Evolutionary conservation across 1,284 basidiomycete genomes (phyloP), one percentile per base, ranked within the genome.

Genomic region (Cystobasidium pallidum): DNA sequence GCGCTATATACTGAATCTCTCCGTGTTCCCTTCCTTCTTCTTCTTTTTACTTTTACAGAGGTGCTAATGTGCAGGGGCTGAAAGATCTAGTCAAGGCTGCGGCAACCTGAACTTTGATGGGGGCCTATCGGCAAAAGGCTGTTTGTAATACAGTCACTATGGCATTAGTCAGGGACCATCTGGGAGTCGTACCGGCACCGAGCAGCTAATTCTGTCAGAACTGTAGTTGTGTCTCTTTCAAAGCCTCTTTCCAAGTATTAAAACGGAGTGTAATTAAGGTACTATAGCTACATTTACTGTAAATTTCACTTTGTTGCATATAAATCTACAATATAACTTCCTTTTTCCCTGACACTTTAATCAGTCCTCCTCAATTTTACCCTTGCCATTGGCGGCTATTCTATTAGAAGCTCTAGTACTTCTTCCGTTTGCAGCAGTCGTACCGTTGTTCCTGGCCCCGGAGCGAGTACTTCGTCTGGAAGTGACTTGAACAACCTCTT

Each of bases 61-160:
- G 62, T 8, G 62, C 62, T 3, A 51, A 64, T 30, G 11, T 13
- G 17, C 43, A 26, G 26, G 47, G 32, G 3, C 62, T 64, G 15
- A 64, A 64, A 36, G 47, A 47, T 34, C 43, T 64, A 2, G 62
- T 64, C 17, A 64, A 64, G 21, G 17, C 26, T 8, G 62, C 21
- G 30, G 17, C 62, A n/a, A 28, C 62, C 7, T 64, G 21, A 39
- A 39, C 36, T 39, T 39, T 7, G n/a, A n/a, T n/a, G n/a, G n/a
- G n/a, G n/a, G n/a, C n/a, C n/a, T n/a, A n/a, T n/a, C n/a, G n/a
- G n/a, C n/a, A n/a, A n/a, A n/a, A n/a, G n/a, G n/a, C n/a, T n/a
- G n/a, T n/a, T n/a, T n/a, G n/a, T n/a, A n/a, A n/a, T n/a, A n/a
- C n/a, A n/a, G n/a, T n/a, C n/a, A n/a, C n/a, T n/a, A n/a, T n/a